Evolutionary conservation across 805 yeast genomes (phyloP).

Genomic region (Pichia ethanolica): DNA sequence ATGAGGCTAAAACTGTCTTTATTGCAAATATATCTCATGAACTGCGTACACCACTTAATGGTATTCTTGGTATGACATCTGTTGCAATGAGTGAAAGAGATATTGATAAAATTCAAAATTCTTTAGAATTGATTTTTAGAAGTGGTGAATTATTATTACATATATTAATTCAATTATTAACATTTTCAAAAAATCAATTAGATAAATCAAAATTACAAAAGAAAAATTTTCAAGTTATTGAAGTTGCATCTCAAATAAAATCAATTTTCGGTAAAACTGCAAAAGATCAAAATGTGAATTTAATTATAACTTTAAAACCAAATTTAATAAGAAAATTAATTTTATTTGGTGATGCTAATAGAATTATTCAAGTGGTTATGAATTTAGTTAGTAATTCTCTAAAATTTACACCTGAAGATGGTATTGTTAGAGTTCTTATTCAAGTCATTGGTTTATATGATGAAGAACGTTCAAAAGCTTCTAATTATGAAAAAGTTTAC

Average conservation of each 20-base stretch:
- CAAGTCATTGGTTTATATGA: constrained; percentile 69
- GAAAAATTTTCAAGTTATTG: constrained; percentile 69
- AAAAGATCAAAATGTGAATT: constrained; percentile 63
- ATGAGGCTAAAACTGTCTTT: constrained; percentile 92
- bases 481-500: constrained; percentile 39
- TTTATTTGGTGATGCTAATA: constrained; percentile 78
- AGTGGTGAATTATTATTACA: constrained; percentile 88
- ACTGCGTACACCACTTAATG: constrained; percentile 90
- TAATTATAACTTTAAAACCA: constrained; percentile 59
- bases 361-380: constrained; percentile 89
- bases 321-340: constrained; percentile 53
- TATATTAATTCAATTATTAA: constrained; percentile 80
- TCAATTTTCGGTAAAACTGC: constrained; percentile 82
- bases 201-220: constrained; percentile 79
- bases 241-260: constrained; percentile 75
- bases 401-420: constrained; percentile 89
- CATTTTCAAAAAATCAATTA: constrained; percentile 87
- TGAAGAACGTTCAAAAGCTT: constrained; percentile 35
- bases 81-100: constrained; percentile 86
- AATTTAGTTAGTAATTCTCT: constrained; percentile 85
- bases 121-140: constrained; percentile 75
- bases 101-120: constrained; percentile 56
- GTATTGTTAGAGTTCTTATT: constrained; percentile 61
- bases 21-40: constrained; percentile 92
- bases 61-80: constrained; percentile 92